Evolutionary conservation across 805 yeast species (phyloP).

Genomic region (Nakazawaea wyomingensis): DNA sequence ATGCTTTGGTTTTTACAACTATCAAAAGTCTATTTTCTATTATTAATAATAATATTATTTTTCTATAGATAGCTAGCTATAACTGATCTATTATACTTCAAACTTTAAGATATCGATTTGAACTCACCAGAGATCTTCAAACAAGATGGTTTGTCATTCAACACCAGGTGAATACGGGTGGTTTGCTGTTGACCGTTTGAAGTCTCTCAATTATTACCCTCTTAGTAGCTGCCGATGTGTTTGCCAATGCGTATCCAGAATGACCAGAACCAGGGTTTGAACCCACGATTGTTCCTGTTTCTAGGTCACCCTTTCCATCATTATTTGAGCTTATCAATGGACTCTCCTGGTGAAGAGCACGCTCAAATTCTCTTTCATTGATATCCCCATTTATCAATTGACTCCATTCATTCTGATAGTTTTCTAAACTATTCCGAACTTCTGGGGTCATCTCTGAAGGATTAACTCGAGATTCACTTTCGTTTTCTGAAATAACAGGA

Average conservation of each 20-base stretch:
- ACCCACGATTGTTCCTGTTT: neutral
- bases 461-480: neutral
- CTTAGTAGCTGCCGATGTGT: constrained; percentile 23
- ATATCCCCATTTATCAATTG: constrained; percentile 25
- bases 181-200: constrained; percentile 46
- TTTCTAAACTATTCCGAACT: constrained; percentile 10
- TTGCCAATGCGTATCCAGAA: neutral
- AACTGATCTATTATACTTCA: too few species aligned
- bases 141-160: too few species aligned
- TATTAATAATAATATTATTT: too few species aligned
- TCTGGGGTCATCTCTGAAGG: neutral
- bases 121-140: too few species aligned
- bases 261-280: neutral
- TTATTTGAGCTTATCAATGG: neutral
- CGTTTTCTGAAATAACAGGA: neutral
- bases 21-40: too few species aligned
- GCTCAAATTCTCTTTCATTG: constrained; percentile 21
- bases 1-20: too few species aligned
- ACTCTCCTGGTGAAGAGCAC: neutral
- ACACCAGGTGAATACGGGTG: constrained; percentile 70
- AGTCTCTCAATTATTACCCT: constrained; percentile 56
- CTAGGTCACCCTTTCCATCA: neutral
- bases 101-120: too few species aligned
- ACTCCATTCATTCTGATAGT: constrained; percentile 26
- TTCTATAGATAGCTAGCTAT: too few species aligned